phyloP scores from a whole-genome alignment of 306 rosid species.

The Trichosanthes cucumerina region DNA sequence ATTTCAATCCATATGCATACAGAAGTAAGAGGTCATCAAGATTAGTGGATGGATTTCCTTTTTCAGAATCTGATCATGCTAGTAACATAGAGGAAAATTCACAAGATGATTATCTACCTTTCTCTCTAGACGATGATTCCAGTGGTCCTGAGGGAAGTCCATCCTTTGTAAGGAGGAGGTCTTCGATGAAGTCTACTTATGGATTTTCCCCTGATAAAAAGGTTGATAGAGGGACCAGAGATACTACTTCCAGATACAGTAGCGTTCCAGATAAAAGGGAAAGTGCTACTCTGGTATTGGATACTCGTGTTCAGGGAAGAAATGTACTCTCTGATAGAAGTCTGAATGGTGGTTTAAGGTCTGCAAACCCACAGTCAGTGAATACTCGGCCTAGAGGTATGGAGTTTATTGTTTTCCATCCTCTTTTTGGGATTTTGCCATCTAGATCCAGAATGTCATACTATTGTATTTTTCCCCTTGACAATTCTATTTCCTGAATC shows the following conservation, averaged over 20 bases:
- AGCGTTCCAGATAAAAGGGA: slow-evolving; percentile 37
- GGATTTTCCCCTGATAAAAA: slow-evolving; percentile 63
- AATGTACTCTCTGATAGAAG: slow-evolving; percentile 35
- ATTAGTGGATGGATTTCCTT: slow-evolving; percentile 39
- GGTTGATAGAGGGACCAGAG: slow-evolving; percentile 34
- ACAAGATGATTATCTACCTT: slow-evolving; percentile 88
- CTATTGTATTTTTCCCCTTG: background rate
- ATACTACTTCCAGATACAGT: slow-evolving; percentile 30
- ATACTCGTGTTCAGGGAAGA: slow-evolving; percentile 20
- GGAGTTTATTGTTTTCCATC: slow-evolving; percentile 5
- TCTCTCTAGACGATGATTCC: slow-evolving; percentile 71
- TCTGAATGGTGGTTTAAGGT: slow-evolving; percentile 28
- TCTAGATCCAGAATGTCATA: slow-evolving; percentile 12
- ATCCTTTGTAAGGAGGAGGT: slow-evolving; percentile 40
- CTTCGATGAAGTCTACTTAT: slow-evolving; percentile 63
- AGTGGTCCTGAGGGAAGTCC: slow-evolving; percentile 78
- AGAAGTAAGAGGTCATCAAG: slow-evolving; percentile 48
- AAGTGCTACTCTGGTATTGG: slow-evolving; percentile 18
- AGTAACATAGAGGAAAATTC: slow-evolving; percentile 47
- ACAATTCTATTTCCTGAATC: slow-evolving; percentile 20
- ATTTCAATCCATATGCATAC: slow-evolving; percentile 17
- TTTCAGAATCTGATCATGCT: slow-evolving; percentile 32
- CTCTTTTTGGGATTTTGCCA: slow-evolving; percentile 13
- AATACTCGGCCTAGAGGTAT: slow-evolving; percentile 51
- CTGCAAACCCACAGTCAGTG: slow-evolving; percentile 29